Percentiles rank a stretch among this genome's conserved stretches.
Evolutionary conservation across 2,329 filamentous ascomycete genomes (phyloP).

Genomic region (Drechslerella stenobrocha): DNA sequence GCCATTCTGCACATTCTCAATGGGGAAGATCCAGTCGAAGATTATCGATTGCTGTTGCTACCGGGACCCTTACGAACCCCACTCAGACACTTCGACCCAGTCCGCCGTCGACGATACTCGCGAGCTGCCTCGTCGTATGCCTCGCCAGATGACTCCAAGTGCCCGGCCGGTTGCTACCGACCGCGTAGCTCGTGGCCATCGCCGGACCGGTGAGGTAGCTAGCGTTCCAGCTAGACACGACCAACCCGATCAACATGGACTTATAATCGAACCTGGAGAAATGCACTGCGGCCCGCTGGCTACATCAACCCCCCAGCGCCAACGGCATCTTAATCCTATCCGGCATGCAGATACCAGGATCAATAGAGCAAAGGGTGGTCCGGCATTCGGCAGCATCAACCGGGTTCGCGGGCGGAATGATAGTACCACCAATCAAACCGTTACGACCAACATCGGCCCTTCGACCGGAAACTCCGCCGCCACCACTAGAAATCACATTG

Average conservation of each 20-base stretch:
- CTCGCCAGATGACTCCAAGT: background rate
- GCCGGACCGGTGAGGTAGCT: background rate
- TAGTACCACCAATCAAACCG: no score
- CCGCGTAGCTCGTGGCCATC: background rate
- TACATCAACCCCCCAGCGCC: constrained; percentile 1
- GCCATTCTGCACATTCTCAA: background rate
- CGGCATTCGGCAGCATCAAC: no score
- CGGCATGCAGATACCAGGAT: background rate
- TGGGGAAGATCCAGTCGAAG: constrained; percentile 9
- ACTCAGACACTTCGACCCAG: constrained; percentile 24
- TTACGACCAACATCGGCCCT: no score
- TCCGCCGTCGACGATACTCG: constrained; percentile 16
- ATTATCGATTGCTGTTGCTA: constrained; percentile 11
- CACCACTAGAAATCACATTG: no score
- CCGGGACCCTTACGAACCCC: constrained; percentile 4
- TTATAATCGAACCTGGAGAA: constrained; percentile 8
- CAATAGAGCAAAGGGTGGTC: background rate
- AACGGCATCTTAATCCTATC: no score
- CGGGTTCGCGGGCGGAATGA: no score
- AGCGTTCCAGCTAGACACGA: background rate
- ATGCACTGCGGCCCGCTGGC: background rate
- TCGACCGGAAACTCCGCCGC: no score
- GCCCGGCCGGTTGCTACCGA: background rate
- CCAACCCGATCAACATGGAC: background rate
- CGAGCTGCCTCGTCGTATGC: constrained; percentile 15